Evolutionary conservation across 2,329 filamentous ascomycete species (phyloP), one percentile per base, ranked within the genome.

Genomic region (Colletotrichum eleusines): DNA sequence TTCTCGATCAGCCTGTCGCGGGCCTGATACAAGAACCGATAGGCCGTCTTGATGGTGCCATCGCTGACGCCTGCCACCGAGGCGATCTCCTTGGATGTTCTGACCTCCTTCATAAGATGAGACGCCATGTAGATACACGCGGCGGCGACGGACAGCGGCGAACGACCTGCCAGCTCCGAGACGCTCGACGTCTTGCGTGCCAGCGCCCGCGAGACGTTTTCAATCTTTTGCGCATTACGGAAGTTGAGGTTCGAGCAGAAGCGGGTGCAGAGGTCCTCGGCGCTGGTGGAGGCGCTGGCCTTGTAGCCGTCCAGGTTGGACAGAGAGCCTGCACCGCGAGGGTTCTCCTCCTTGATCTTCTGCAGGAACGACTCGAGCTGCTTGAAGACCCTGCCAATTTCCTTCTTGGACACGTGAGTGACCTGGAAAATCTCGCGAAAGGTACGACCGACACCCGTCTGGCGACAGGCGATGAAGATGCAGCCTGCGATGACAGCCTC

Each of bases 81-180:
- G 6, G 94, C 93, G 76, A 99, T 98, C 72, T 97, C 92, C 80
- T 95, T 95, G n/a, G 94, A 92, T 8, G 89, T 86, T 76, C 92
- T 93, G 26, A 90, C 86, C 75, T 96, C 89, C 66, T 91, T 93
- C 84, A 97, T 92, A 46, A 98, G 87, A 77, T 95, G 90, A 38
- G 94, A 94, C 5, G 95, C 93, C 90, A 98, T 96, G 85, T 96
- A 99, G 80, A 99, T 98, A 80, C 94, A 97, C 40, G 96, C 95
- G 23, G 95, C 95, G 8, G 97, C 95, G 72, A 97, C 94, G 1
- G 95, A 98, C 59, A 99, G 86, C 26, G 96, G 96, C 69, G 95
- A 98, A 71, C 96, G 94, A 74, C 96, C 96, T 44, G 95, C 95
- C 71, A 98, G 88, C 66, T 94, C 91, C 70, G 93, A 92, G 72